A percentile compares a stretch with the other conserved stretches of the same genome.
Evolutionary conservation across 331 rosid species (phyloP).

Genomic region (Cydonia oblonga): DNA sequence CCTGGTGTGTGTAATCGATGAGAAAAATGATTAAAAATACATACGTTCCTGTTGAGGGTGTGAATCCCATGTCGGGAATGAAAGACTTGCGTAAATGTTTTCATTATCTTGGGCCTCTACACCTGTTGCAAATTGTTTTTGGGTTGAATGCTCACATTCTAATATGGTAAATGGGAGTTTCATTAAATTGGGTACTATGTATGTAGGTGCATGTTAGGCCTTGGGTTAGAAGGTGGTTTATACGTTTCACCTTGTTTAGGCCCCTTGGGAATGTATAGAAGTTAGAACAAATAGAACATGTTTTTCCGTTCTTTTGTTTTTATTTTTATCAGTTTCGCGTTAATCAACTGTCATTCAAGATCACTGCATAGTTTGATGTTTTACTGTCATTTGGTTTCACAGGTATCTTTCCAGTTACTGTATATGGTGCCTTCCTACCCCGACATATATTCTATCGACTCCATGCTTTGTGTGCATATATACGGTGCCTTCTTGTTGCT

Average conservation of each 20-base stretch:
- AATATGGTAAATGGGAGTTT: not conserved
- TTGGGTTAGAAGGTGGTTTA: not conserved
- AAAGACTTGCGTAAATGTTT: not conserved
- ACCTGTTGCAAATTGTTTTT: not conserved
- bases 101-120: not conserved
- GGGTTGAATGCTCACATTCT: not conserved
- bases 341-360: not conserved
- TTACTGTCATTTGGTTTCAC: not conserved
- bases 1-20: not conserved
- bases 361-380: not conserved
- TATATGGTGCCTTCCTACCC: slow-evolving; percentile 78
- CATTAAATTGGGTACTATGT: not conserved
- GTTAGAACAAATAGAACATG: not conserved
- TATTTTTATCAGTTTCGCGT: not conserved
- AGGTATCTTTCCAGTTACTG: slow-evolving; percentile 18
- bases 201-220: not conserved
- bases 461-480: slow-evolving; percentile 85
- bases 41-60: not conserved
- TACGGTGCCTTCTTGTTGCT: slow-evolving; percentile 81
- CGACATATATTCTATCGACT: slow-evolving; percentile 67
- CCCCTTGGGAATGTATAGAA: not conserved
- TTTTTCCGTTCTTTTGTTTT: not conserved
- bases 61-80: not conserved
- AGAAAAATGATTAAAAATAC: not conserved
- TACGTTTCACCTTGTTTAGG: not conserved